Percentiles rank a stretch among this genome's conserved stretches.
Evolutionary conservation across 352 stramenopile species (phyloP).

Genomic region (Aphanomyces euteiches): DNA sequence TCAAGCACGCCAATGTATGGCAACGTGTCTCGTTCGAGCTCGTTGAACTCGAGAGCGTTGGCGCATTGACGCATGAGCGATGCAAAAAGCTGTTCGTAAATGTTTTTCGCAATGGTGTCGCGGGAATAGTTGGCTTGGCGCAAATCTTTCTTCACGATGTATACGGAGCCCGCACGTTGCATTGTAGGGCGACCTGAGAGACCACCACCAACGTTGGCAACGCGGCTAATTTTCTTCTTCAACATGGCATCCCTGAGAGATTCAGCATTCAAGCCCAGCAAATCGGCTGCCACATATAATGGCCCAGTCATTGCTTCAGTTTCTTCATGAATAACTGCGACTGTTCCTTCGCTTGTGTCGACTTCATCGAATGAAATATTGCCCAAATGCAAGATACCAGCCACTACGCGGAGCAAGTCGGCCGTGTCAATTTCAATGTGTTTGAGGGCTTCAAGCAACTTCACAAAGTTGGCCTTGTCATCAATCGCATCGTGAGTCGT

Average conservation of each 20-base stretch:
- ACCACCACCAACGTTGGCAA: constrained; percentile 58
- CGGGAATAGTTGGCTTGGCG: constrained; percentile 59
- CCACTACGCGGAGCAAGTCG: constrained; percentile 33
- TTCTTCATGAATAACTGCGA: not conserved
- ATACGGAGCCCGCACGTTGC: constrained; percentile 61
- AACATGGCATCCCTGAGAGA: constrained; percentile 71
- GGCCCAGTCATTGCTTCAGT: constrained; percentile 32
- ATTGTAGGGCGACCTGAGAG: constrained; percentile 32
- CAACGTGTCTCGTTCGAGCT: constrained; percentile 46
- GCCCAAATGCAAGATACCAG: constrained; percentile 91
- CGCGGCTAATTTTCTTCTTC: constrained; percentile 67
- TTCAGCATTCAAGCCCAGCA: constrained; percentile 60
- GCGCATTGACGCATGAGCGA: constrained; percentile 85
- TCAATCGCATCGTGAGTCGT: constrained; percentile 17
- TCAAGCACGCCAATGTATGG: constrained; percentile 83
- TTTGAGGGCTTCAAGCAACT: constrained; percentile 34
- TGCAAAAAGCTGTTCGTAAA: constrained; percentile 83
- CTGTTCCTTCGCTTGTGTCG: constrained; percentile 17
- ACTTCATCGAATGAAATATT: constrained; percentile 85
- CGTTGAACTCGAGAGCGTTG: constrained; percentile 70
- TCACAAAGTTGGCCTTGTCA: constrained; percentile 40
- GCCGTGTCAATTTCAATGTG: constrained; percentile 33
- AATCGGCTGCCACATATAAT: constrained; percentile 36
- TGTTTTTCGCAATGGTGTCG: constrained; percentile 88
- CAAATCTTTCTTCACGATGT: constrained; percentile 30